phyloP scores from a whole-genome alignment of 768 basidiomycete genomes.

The Trametes villosa region DNA sequence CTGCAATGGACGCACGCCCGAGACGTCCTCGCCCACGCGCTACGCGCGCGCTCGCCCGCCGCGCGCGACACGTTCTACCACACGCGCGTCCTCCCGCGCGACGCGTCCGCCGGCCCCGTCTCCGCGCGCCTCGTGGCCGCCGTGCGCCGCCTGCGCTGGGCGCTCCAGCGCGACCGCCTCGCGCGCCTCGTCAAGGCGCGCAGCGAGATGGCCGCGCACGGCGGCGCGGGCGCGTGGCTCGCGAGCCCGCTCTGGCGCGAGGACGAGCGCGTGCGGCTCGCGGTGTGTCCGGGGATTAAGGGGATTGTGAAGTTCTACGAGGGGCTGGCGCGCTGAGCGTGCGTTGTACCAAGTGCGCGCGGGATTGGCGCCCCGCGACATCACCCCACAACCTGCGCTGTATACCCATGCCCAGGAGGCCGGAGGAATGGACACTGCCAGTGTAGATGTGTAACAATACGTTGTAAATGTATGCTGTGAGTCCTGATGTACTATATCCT shows the following conservation, averaged over 20 bases:
- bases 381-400: no score
- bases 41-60: constrained; percentile 49
- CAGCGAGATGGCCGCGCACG: constrained; percentile 40
- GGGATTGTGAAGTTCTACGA: constrained; percentile 67
- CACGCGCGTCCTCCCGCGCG: constrained; percentile 62
- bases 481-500: no score
- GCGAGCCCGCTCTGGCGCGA: constrained; percentile 57
- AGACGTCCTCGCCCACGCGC: constrained; percentile 54
- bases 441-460: not conserved
- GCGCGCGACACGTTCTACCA: constrained; percentile 49
- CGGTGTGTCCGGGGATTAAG: constrained; percentile 66
- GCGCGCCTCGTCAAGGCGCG: constrained; percentile 58
- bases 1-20: constrained; percentile 59
- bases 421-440: not conserved
- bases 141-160: constrained; percentile 74
- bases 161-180: constrained; percentile 62
- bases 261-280: constrained; percentile 66
- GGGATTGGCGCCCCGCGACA: no score
- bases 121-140: constrained; percentile 66
- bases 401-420: no score
- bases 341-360: not conserved
- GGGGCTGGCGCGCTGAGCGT: constrained; percentile 30
- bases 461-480: not conserved
- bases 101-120: constrained; percentile 59
- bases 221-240: constrained; percentile 56